Conservation (phyloP, 2,329 filamentous ascomycete species). For the Paraphaeosphaeria sporulosa region DNA sequence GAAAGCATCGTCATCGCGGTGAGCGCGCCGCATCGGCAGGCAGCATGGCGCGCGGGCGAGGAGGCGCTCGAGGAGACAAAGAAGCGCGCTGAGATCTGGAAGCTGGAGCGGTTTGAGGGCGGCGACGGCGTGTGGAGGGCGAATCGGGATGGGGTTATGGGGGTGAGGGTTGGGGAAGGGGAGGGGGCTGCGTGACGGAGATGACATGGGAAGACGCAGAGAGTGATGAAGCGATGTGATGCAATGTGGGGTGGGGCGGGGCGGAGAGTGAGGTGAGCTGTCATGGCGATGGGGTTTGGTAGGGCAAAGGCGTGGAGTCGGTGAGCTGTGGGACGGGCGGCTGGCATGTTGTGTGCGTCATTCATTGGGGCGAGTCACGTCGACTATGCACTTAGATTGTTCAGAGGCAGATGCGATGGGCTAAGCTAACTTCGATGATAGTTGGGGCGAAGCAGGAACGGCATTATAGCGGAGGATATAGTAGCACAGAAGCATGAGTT, state of each 20-base stretch:
- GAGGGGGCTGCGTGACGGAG: not conserved
- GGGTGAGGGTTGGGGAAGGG: constrained; percentile 54
- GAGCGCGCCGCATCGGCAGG: constrained; percentile 80
- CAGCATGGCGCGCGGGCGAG: constrained; percentile 87
- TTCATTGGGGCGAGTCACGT: constrained; percentile 14
- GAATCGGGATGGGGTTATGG: constrained; percentile 76
- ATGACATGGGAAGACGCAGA: constrained; percentile 1
- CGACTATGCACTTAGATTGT: constrained; percentile 8
- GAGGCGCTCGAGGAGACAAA: constrained; percentile 90
- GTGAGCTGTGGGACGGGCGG: not conserved
- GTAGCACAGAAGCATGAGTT: constrained; percentile 3
- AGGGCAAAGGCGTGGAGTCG: constrained; percentile 2
- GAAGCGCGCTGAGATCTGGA: constrained; percentile 91
- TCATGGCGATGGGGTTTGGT: constrained; percentile 1
- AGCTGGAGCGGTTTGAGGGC: constrained; percentile 84
- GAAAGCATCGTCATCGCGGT: constrained; percentile 93
- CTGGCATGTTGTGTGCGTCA: not conserved
- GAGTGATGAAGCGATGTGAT: not conserved
- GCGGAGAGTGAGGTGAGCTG: constrained; percentile 2
- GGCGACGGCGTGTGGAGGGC: constrained; percentile 85
- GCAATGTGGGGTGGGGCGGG: not conserved
- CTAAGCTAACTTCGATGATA: not conserved
- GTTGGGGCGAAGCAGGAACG: constrained; percentile 9
- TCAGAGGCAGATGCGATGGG: not conserved
- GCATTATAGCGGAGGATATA: not conserved